Conservation (phyloP, 306 rosid species). For the Cucurbita argyrosperma region DNA sequence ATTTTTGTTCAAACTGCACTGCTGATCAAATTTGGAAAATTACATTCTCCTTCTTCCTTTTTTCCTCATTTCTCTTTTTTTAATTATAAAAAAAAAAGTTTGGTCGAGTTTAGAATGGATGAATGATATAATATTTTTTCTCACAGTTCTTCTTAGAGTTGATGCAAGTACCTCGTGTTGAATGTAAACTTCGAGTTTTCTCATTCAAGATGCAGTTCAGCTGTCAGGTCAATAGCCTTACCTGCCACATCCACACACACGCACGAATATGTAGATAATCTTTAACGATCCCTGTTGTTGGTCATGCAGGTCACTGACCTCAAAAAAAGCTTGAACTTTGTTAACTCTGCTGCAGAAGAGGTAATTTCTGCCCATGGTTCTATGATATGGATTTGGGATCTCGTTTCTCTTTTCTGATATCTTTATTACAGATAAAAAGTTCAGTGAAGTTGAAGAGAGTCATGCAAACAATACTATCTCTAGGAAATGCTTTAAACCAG, state of each 20-base stretch:
- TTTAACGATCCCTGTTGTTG: slow-evolving; percentile 6
- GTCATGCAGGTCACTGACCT: slow-evolving; percentile 68
- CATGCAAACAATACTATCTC: slow-evolving; percentile 89
- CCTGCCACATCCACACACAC: neutral
- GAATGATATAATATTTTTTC: neutral
- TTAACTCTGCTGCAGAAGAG: slow-evolving; percentile 72
- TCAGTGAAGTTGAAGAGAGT: slow-evolving; percentile 82
- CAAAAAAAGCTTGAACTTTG: slow-evolving; percentile 47
- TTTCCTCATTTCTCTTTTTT: neutral
- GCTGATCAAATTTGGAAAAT: neutral
- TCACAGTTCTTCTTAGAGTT: slow-evolving; percentile 63
- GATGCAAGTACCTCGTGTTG: slow-evolving; percentile 88
- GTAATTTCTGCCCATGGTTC: slow-evolving; percentile 25
- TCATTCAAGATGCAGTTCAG: slow-evolving; percentile 73
- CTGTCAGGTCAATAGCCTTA: slow-evolving; percentile 47
- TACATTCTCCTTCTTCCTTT: neutral
- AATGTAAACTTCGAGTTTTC: slow-evolving; percentile 77
- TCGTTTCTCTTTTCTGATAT: slow-evolving; percentile 7
- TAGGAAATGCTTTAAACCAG: slow-evolving; percentile 94
- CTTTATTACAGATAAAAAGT: slow-evolving; percentile 50
- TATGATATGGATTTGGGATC: neutral
- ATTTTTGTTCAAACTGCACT: neutral
- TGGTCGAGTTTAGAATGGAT: neutral
- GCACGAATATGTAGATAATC: neutral
- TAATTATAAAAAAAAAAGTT: neutral